Base-by-base conservation (phyloP, 2,329 filamentous ascomycete genomes). In the Elsinoe necatrix region DNA sequence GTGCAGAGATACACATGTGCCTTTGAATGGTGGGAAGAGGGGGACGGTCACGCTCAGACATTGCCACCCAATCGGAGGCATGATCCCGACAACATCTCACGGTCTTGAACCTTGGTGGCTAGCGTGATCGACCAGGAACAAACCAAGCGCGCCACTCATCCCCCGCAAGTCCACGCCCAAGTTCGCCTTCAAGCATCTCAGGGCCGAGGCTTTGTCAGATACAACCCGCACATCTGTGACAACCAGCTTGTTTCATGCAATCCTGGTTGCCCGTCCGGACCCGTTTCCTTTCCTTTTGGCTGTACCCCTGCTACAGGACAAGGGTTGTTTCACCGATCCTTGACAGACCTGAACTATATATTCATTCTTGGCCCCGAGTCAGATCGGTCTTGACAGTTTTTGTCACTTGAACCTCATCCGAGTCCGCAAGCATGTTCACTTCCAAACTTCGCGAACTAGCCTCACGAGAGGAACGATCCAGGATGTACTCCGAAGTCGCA, bases 351-450 rank as follows among this genome's bases (percentile, higher is more conserved):
- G 25, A 4, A 34, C 12, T 52, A 52, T 52, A 21, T 52, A 35
- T 39, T 16, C 29, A 12, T 20, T 39, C 48, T 52, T 52, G 48
- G 48, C 34, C 29, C 48, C 48, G 39, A 52, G 48, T 31, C 29
- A 7, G 25, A 27, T 23, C 29, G 21, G 48, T 39, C 48, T 52
- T 52, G 48, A 37, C 25, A 8, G 31, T 52, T 39, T 31, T 52
- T 52, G 48, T 52, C 48, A 52, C 48, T 52, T 52, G 29, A 52
- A 52, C 48, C 31, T 52, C 48, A 39, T 37, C 34, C 18, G 31
- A 52, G 31, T 31, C 52, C 52, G 52, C 52, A 42, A 34, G n/a
- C 39, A 56, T 56, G 54, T 42, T 56, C 42, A 34, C 54, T 45
- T 45, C 54, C 14, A 37, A 42, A 37, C 54, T 42, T 37, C 54